Base-by-base conservation (phyloP, 306 rosid species). In the Trifolium pratense region DNA sequence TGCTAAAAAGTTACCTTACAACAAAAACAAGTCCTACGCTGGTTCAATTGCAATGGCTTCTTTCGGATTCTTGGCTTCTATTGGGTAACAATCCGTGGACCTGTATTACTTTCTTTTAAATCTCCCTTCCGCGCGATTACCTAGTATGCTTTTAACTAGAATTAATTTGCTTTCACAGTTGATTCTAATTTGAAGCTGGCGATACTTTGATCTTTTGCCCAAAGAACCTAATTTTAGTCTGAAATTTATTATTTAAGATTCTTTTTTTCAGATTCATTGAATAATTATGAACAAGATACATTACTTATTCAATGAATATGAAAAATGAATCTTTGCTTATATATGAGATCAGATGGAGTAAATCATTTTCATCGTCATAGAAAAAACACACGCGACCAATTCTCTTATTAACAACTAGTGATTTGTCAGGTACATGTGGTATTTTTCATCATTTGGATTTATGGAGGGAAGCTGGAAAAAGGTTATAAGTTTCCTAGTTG, bases 1-100 rank as follows among this genome's bases (percentile, higher is more conserved):
- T 37, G 29, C 74, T 36, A 55, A 13, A 46, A 94, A 90, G 84
- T 9, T 94, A 71, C 87, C 91, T 51, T 86, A 89, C 89, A 94
- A 94, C 84, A 68, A 61, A 75, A 82, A 80, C 84, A 94, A 94
- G 82, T 88, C 99, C n/a, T 18, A 83, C 0, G 96, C 83, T 5
- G 99, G 99, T 75, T 90, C 97, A 61, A 70, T 87, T 56, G 99
- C 99, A 58, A 91, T 94, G 99, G 90, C 84, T 37, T 59, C 82
- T 52, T 82, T 87, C 9, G 95, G 97, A 58, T 91, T 94, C 82
- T 57, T 90, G 42, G 83, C 93, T 29, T 94, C 97, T 26, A 17
- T 88, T 4, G 92, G 89, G 99, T 94, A 89, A 75, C 25, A 23
- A 66, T 65, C 26, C 51, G 5, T 51, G 49, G 51, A 55, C 18